phyloP scores from a whole-genome alignment of 1,139 yeast species.

The Geotrichum fermentans region DNA sequence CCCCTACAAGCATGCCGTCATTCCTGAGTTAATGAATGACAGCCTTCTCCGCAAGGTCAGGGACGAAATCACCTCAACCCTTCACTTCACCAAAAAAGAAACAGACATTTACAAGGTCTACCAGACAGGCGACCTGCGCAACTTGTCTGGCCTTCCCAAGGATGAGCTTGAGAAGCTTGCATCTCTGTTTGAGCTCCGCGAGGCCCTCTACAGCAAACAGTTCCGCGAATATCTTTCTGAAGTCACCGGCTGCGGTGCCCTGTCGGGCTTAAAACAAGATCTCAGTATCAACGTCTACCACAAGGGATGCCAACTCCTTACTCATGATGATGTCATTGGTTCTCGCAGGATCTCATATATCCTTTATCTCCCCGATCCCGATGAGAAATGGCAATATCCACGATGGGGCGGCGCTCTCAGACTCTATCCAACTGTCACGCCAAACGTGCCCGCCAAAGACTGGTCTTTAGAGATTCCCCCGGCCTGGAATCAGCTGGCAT shows the following conservation, averaged over 20 bases:
- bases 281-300: slow-evolving; percentile 88
- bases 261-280: slow-evolving; percentile 86
- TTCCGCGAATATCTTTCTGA: slow-evolving; percentile 78
- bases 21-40: slow-evolving; percentile 68
- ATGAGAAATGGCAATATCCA: slow-evolving; percentile 70
- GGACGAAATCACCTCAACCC: slow-evolving; percentile 71
- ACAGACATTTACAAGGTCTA: slow-evolving; percentile 93
- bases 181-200: slow-evolving; percentile 66
- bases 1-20: slow-evolving; percentile 90
- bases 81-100: slow-evolving; percentile 90
- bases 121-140: slow-evolving; percentile 95
- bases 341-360: slow-evolving; percentile 90
- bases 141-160: slow-evolving; percentile 77
- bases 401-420: slow-evolving; percentile 89
- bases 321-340: slow-evolving; percentile 97
- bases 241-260: slow-evolving; percentile 82
- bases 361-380: slow-evolving; percentile 88
- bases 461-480: slow-evolving; percentile 68
- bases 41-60: slow-evolving; percentile 72
- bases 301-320: slow-evolving; percentile 86
- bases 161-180: slow-evolving; percentile 71
- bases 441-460: slow-evolving; percentile 87
- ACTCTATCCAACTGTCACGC: slow-evolving; percentile 77
- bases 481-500: slow-evolving; percentile 92
- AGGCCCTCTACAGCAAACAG: slow-evolving; percentile 79